A percentile compares a stretch with the other conserved stretches of the same genome.
These are phyloP conservation scores for Tetracladium marchalianum DNA, from an alignment of 495 filamentous ascomycete species.

Conservation along the genomic window DNA sequence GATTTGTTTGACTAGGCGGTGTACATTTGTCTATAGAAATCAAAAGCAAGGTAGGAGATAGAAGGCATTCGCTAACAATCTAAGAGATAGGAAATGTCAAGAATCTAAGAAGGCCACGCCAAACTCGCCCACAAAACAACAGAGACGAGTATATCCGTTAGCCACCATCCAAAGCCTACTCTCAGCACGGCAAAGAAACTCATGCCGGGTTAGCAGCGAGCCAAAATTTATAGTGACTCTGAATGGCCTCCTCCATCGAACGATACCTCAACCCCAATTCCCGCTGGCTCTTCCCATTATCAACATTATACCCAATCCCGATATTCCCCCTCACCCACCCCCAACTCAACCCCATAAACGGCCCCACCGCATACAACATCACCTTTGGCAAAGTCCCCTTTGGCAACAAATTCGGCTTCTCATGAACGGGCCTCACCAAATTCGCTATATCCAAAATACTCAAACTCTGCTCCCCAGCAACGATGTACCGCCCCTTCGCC, in stretches of 20 bases:
- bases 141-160: no score
- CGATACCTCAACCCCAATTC: constrained; percentile 14
- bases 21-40: no score
- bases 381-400: constrained; percentile 8
- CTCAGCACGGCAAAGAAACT: not conserved
- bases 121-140: no score
- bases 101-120: no score
- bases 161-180: no score
- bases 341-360: constrained; percentile 12
- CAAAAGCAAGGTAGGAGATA: no score
- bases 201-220: not conserved
- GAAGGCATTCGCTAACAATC: no score
- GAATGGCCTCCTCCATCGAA: constrained; percentile 15
- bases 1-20: no score
- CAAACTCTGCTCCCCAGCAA: not conserved
- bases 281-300: constrained; percentile 12
- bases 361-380: constrained; percentile 11
- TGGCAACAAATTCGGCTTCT: constrained; percentile 8
- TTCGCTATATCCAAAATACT: not conserved
- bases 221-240: constrained; percentile 15
- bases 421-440: not conserved
- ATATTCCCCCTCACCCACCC: constrained; percentile 13
- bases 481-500: no score
- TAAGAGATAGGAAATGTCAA: no score
- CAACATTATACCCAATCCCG: constrained; percentile 12